A percentile compares a stretch with the other conserved stretches of the same genome.
Conservation (phyloP, 202 grass and related monocot species). For the Zizania palustris region DNA sequence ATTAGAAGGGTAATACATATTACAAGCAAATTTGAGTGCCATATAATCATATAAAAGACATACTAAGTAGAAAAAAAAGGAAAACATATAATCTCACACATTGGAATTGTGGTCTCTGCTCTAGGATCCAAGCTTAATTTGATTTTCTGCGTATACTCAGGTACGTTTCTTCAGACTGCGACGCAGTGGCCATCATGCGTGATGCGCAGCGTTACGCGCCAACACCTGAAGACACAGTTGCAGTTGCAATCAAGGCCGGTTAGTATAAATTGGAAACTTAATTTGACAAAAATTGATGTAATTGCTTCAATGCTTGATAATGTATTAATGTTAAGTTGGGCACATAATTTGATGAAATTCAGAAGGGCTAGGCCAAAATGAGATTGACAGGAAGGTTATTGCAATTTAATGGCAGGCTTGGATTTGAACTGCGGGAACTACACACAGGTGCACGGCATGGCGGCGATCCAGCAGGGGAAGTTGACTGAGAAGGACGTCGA, state of each 20-base stretch:
- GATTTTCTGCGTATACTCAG: conserved; percentile 4
- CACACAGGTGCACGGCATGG: conserved; percentile 34
- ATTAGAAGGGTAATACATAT: conserved; percentile 44
- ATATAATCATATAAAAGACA: too few relatives aligned
- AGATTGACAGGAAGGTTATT: background rate
- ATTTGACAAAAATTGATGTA: too few relatives aligned
- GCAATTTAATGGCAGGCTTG: conserved; percentile 46
- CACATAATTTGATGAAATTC: background rate
- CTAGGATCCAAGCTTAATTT: background rate
- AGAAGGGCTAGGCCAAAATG: background rate
- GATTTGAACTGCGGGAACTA: conserved; percentile 66
- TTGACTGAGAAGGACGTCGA: conserved; percentile 57
- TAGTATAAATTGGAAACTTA: background rate
- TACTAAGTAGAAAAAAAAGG: too few relatives aligned
- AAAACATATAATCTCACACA: too few relatives aligned
- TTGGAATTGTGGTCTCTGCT: too few relatives aligned
- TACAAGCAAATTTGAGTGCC: too few relatives aligned
- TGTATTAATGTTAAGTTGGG: too few relatives aligned
- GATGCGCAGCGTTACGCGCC: conserved; percentile 55
- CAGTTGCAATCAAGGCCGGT: conserved; percentile 59
- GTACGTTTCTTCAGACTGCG: conserved; percentile 70
- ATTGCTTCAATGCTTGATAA: background rate
- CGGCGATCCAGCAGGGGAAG: conserved; percentile 50
- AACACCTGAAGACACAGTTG: conserved; percentile 65
- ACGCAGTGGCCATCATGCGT: conserved; percentile 57